A percentile compares a stretch with the other conserved stretches of the same genome.
Evolutionary conservation across 176 grass and related monocot species (phyloP).

Genomic region (Oryza brachyantha): DNA sequence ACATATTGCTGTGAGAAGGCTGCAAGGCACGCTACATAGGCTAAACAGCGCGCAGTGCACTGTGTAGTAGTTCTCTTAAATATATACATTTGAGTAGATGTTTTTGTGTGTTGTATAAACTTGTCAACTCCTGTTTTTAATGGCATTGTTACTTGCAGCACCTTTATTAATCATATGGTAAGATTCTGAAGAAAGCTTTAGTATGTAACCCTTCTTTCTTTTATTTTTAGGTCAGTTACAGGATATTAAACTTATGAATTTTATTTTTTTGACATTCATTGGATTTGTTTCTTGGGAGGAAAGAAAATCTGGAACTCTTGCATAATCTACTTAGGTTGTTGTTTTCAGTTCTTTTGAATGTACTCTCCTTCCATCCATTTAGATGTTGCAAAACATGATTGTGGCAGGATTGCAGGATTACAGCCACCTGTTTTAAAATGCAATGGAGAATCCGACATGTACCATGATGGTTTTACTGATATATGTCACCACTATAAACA

Average conservation of each 20-base stretch:
- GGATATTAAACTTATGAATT: background rate
- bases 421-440: background rate
- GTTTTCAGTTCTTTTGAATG: background rate
- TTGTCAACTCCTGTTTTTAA: background rate
- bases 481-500: background rate
- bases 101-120: background rate
- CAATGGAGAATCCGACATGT: background rate
- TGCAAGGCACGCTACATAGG: too few relatives aligned
- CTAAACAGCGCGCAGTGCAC: too few relatives aligned
- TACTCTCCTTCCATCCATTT: background rate
- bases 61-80: too few relatives aligned
- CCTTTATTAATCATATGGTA: background rate
- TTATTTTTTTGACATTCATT: background rate
- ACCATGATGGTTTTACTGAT: background rate
- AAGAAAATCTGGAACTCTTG: background rate
- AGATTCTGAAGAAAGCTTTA: background rate
- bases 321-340: background rate
- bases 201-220: background rate
- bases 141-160: background rate
- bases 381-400: background rate
- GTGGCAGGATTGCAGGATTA: background rate
- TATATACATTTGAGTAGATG: background rate
- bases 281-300: background rate
- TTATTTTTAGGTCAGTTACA: background rate
- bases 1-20: too few relatives aligned